These are phyloP conservation scores for Candida morakotiae DNA, from an alignment of 805 yeast genomes.

Conservation along the genomic window DNA sequence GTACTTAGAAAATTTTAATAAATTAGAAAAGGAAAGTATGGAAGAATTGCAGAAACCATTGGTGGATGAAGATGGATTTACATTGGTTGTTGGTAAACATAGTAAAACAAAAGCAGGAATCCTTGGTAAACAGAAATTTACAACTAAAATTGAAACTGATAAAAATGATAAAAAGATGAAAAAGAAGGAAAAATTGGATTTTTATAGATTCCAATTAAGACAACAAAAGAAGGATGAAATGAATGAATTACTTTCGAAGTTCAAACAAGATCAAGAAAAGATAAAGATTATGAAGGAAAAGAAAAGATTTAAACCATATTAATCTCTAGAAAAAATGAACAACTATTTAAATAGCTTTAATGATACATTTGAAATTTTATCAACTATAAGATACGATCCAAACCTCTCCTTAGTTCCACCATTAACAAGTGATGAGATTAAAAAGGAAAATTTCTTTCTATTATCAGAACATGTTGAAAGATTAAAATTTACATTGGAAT, in stretches of 20 bases:
- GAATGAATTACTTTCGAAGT: conserved; percentile 78
- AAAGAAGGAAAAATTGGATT: conserved; percentile 80
- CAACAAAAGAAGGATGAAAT: conserved; percentile 90
- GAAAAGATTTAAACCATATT: conserved; percentile 84
- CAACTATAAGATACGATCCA: conserved; percentile 79
- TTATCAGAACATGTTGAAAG: conserved; percentile 63
- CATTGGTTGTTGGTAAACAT: conserved; percentile 82
- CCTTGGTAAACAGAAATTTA: conserved; percentile 48
- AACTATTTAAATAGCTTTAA: conserved; percentile 5
- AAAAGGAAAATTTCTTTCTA: conserved; percentile 48
- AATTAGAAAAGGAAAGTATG: conserved; percentile 59
- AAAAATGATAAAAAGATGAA: conserved; percentile 50
- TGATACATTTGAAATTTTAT: conserved; percentile 51
- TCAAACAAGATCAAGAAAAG: conserved; percentile 86
- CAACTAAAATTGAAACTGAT: conserved; percentile 32
- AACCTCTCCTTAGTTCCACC: conserved; percentile 30
- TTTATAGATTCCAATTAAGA: conserved; percentile 93
- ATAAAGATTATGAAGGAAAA: conserved; percentile 74
- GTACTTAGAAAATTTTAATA: conserved; percentile 63
- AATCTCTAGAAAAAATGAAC: conserved; percentile 11
- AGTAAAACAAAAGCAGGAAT: conserved; percentile 77
- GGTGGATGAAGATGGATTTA: conserved; percentile 93
- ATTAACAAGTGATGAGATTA: conserved; percentile 18
- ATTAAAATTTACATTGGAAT: conserved; percentile 47
- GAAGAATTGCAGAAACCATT: conserved; percentile 51